A percentile compares a stretch with the other conserved stretches of the same genome.
These are phyloP conservation scores for Chaetomium tenue DNA, from an alignment of 495 filamentous ascomycete species.

Conservation along the genomic window DNA sequence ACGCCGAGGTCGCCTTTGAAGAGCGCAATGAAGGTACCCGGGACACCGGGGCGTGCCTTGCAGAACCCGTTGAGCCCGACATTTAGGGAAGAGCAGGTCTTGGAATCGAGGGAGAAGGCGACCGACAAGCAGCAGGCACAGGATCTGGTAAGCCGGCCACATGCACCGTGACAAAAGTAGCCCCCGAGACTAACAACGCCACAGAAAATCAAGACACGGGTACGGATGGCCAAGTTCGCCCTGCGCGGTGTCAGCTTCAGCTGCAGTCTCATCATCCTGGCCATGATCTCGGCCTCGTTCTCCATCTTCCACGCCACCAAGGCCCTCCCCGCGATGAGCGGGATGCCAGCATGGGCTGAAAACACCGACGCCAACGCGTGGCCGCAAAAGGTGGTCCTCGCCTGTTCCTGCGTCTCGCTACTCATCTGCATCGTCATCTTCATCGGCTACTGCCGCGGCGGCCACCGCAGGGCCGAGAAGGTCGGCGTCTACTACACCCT, in stretches of 20 bases:
- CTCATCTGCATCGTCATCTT: slow-evolving; percentile 76
- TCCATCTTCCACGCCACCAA: slow-evolving; percentile 85
- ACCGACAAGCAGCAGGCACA: slow-evolving; percentile 78
- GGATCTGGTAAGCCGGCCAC: slow-evolving; percentile 68
- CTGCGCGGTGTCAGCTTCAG: slow-evolving; percentile 92
- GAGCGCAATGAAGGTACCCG: slow-evolving; percentile 81
- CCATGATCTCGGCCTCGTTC: slow-evolving; percentile 81
- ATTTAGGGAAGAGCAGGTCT: slow-evolving; percentile 76
- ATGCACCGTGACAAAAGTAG: not conserved
- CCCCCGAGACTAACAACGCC: slow-evolving; percentile 35
- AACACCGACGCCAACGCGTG: slow-evolving; percentile 67
- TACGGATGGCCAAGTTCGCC: slow-evolving; percentile 90
- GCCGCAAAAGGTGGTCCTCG: slow-evolving; percentile 83
- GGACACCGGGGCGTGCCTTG: slow-evolving; percentile 65
- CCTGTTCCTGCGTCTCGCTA: slow-evolving; percentile 76
- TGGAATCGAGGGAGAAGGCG: slow-evolving; percentile 74
- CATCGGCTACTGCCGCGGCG: slow-evolving; percentile 82
- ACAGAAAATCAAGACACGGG: slow-evolving; percentile 88
- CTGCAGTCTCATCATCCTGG: slow-evolving; percentile 90
- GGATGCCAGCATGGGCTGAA: slow-evolving; percentile 76
- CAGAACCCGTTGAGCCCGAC: slow-evolving; percentile 78
- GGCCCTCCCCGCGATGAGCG: slow-evolving; percentile 67
- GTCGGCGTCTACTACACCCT: slow-evolving; percentile 89
- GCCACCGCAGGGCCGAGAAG: slow-evolving; percentile 86
- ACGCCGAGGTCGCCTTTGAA: slow-evolving; percentile 76